These are phyloP conservation scores for Aspergillus calidoustus DNA, from an alignment of 2,329 filamentous ascomycete genomes.

Conservation along the genomic window DNA sequence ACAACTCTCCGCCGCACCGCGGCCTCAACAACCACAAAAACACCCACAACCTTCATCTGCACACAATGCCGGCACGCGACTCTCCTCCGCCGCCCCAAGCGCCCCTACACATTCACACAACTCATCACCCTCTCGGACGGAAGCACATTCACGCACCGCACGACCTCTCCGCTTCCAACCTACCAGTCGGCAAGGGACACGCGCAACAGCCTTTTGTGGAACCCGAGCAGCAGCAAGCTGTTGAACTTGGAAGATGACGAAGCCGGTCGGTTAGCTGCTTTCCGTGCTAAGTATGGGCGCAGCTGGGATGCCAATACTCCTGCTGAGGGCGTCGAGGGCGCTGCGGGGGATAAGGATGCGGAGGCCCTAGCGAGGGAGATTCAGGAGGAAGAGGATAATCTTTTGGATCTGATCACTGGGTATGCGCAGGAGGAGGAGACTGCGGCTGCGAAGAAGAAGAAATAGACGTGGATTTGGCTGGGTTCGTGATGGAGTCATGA, in stretches of 20 bases:
- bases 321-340: constrained; percentile 33
- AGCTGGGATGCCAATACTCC: constrained; percentile 70
- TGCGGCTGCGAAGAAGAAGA: constrained; percentile 39
- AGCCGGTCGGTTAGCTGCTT: constrained; percentile 84
- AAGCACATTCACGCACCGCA: constrained; percentile 67
- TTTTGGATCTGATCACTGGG: constrained; percentile 62
- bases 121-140: constrained; percentile 91
- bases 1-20: constrained; percentile 42
- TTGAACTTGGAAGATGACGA: constrained; percentile 93
- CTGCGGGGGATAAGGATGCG: constrained; percentile 30
- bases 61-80: constrained; percentile 78
- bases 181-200: constrained; percentile 77
- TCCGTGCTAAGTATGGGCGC: constrained; percentile 81
- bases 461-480: constrained; percentile 33
- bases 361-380: constrained; percentile 46
- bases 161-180: constrained; percentile 57
- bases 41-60: constrained; percentile 49
- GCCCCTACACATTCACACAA: constrained; percentile 97
- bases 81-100: constrained; percentile 82
- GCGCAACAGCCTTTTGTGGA: constrained; percentile 88
- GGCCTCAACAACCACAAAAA: constrained; percentile 30
- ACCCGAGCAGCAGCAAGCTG: constrained; percentile 79
- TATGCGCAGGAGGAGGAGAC: constrained; percentile 50
- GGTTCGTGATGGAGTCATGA: not conserved
- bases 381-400: constrained; percentile 56